These are phyloP conservation scores for Bruguiera parviflora DNA, from an alignment of 345 rosid species.

Conservation along the genomic window DNA sequence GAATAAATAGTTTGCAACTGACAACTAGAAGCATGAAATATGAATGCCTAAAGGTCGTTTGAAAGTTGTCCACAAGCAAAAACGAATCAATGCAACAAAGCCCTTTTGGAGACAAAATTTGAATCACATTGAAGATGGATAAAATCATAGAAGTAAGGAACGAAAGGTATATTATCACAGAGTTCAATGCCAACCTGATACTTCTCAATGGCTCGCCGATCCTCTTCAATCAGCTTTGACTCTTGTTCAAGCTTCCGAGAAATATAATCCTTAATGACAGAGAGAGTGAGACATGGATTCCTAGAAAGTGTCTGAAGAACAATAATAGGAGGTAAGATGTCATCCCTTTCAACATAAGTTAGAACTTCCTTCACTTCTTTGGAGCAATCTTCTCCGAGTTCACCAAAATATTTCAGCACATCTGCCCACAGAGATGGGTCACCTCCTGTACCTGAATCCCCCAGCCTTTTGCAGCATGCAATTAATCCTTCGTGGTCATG, in stretches of 20 bases:
- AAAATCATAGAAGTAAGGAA: not conserved
- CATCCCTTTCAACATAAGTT: slow-evolving; percentile 84
- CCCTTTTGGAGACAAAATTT: not conserved
- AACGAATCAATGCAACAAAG: no score
- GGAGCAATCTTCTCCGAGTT: slow-evolving; percentile 97
- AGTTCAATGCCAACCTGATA: slow-evolving; percentile 62
- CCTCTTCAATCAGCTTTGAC: slow-evolving; percentile 90
- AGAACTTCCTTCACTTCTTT: slow-evolving; percentile 94
- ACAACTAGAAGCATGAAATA: no score
- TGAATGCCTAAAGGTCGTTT: no score
- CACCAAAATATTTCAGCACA: slow-evolving; percentile 94
- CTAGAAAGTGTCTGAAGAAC: slow-evolving; percentile 89
- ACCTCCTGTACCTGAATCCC: slow-evolving; percentile 89
- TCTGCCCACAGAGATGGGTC: slow-evolving; percentile 99
- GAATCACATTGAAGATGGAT: not conserved
- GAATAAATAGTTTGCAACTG: no score
- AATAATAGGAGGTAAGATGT: slow-evolving; percentile 92
- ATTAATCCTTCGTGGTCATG: slow-evolving; percentile 95
- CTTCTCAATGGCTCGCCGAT: slow-evolving; percentile 82
- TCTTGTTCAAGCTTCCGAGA: slow-evolving; percentile 96
- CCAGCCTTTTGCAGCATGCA: slow-evolving; percentile 91
- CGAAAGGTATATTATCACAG: slow-evolving; percentile 8
- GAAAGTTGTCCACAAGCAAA: no score
- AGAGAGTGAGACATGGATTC: slow-evolving; percentile 92
- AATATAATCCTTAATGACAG: slow-evolving; percentile 92